Conservation (phyloP, 257 asterid genomes). For the Solanum lignicaule region DNA sequence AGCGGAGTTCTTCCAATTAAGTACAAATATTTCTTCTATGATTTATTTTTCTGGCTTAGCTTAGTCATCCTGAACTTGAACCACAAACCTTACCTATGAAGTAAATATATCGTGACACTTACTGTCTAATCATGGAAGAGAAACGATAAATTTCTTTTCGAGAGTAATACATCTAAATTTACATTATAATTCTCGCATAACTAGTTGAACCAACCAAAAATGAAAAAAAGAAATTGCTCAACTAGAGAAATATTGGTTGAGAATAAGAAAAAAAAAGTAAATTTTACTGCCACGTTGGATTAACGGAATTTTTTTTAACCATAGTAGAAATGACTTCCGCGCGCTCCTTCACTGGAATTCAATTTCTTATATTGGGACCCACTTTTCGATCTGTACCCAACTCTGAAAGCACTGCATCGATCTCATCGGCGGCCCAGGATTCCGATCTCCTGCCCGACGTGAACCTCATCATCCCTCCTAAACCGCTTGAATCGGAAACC, state of each 20-base stretch:
- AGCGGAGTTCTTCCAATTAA: accelerated
- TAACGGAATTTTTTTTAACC: not conserved
- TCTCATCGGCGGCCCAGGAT: conserved; percentile 41
- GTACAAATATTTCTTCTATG: not conserved
- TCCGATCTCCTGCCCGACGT: conserved; percentile 65
- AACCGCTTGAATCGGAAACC: conserved; percentile 38
- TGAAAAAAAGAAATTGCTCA: not conserved
- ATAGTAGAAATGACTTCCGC: not conserved
- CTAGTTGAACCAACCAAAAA: not conserved
- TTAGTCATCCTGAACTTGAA: too few relatives aligned
- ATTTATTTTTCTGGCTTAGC: too few relatives aligned
- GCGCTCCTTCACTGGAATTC: not conserved
- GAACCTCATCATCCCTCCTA: conserved; percentile 63
- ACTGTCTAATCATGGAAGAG: too few relatives aligned
- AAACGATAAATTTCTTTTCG: not conserved
- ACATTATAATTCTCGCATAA: not conserved
- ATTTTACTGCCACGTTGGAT: conserved; percentile 1
- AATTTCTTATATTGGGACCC: conserved; percentile 18
- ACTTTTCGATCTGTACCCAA: conserved; percentile 9
- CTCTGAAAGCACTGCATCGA: conserved; percentile 18
- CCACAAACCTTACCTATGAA: not conserved
- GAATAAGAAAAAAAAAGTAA: not conserved
- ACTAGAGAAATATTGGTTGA: not conserved
- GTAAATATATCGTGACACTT: too few relatives aligned
- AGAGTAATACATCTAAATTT: not conserved